Conservation (phyloP, 176 grass and related monocot genomes). For the Triticum monococcum region DNA sequence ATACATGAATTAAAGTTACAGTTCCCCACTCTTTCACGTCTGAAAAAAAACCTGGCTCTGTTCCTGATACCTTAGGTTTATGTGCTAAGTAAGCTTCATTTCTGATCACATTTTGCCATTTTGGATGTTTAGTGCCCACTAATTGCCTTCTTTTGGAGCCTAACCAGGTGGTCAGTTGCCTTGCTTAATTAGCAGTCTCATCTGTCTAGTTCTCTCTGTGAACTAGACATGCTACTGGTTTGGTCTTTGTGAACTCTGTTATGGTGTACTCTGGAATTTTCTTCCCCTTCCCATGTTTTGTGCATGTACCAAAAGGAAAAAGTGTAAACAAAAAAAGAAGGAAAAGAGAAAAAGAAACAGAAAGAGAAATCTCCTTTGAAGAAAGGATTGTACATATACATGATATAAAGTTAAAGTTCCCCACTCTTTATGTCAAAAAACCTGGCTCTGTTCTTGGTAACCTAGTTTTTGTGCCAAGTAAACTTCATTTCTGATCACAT, state of each 20-base stretch:
- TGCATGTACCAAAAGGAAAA: no score
- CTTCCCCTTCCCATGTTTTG: no score
- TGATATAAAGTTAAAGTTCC: conserved; percentile 49
- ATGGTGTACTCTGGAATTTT: no score
- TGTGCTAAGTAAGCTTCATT: neutral
- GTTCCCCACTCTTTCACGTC: conserved; percentile 32
- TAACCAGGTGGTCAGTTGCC: no score
- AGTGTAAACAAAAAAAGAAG: no score
- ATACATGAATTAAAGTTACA: conserved; percentile 49
- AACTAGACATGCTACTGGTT: no score
- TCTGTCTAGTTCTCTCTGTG: no score
- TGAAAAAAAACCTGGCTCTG: neutral
- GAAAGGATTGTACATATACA: conserved; percentile 55
- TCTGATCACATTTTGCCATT: neutral
- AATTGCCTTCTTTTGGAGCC: no score
- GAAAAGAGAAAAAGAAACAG: no score
- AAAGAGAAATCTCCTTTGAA: conserved; percentile 30
- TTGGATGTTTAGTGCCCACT: conserved; percentile 2
- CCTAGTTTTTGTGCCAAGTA: neutral
- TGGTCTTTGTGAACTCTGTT: no score
- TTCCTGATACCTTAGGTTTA: neutral
- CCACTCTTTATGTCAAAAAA: conserved; percentile 26
- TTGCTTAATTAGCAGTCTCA: no score
- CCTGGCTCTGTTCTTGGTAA: no score
- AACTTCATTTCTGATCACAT: neutral